A percentile compares a stretch with the other conserved stretches of the same genome.
These are phyloP conservation scores for Mucuna pruriens DNA, from an alignment of 306 rosid genomes.

Conservation along the genomic window DNA sequence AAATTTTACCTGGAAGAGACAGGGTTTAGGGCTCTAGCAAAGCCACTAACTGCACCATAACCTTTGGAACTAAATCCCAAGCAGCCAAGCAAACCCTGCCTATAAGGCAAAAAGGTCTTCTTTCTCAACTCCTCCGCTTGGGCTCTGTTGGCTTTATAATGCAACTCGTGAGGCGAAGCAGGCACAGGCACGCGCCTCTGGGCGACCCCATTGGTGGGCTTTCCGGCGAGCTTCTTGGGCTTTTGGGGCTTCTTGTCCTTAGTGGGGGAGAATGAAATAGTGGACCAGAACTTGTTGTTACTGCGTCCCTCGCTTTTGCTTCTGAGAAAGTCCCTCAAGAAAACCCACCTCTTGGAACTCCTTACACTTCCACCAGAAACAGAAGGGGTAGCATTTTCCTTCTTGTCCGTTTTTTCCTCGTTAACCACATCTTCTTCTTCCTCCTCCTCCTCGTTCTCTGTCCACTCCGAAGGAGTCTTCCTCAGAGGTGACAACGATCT, in stretches of 20 bases:
- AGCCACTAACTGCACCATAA: constrained; percentile 91
- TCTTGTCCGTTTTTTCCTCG: not conserved
- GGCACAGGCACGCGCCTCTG: constrained; percentile 70
- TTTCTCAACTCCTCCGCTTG: constrained; percentile 88
- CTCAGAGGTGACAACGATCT: constrained; percentile 92
- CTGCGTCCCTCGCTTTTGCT: constrained; percentile 96
- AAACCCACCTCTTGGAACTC: constrained; percentile 89
- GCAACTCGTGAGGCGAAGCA: constrained; percentile 96
- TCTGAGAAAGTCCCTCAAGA: constrained; percentile 84
- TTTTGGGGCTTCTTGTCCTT: constrained; percentile 69
- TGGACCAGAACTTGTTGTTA: constrained; percentile 88
- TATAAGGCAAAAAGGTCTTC: constrained; percentile 92
- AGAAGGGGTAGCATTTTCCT: constrained; percentile 54
- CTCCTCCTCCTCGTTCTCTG: constrained; percentile 54
- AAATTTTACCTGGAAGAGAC: constrained; percentile 82
- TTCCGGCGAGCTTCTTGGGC: constrained; percentile 34
- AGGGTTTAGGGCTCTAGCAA: constrained; percentile 92
- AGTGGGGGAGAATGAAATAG: constrained; percentile 65
- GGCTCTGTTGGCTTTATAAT: constrained; percentile 85
- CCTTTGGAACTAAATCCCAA: constrained; percentile 96
- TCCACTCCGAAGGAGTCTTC: constrained; percentile 58
- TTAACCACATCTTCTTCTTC: not conserved
- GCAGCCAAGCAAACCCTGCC: constrained; percentile 91
- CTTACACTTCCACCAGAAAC: constrained; percentile 75
- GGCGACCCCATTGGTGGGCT: constrained; percentile 73